Conservation (phyloP, 768 basidiomycete species). For the Tulasnella calospora region DNA sequence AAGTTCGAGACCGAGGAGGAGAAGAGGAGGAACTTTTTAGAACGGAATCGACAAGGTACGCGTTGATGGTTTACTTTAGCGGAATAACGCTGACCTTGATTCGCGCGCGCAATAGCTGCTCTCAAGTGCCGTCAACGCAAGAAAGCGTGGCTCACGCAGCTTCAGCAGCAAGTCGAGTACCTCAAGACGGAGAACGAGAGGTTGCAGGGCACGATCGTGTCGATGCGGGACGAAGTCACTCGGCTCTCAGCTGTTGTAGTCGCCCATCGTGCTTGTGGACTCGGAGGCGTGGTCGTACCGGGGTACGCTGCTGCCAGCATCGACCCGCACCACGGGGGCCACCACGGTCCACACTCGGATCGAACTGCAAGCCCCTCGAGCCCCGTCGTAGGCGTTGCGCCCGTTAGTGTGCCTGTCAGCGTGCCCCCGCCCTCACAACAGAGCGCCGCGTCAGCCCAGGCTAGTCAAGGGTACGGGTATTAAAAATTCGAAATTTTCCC, state of each 20-base stretch:
- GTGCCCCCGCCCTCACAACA: not conserved
- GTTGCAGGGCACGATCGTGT: slow-evolving; percentile 76
- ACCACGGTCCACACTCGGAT: not conserved
- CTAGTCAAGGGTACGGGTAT: not conserved
- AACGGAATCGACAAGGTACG: slow-evolving; percentile 93
- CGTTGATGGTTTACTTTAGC: not conserved
- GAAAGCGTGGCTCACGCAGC: slow-evolving; percentile 90
- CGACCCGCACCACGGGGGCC: not conserved
- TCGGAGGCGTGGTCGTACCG: slow-evolving; percentile 29
- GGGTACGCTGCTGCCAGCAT: slow-evolving; percentile 7
- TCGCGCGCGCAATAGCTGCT: slow-evolving; percentile 57
- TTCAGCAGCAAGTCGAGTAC: slow-evolving; percentile 91
- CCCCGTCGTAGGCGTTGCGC: slow-evolving; percentile 18
- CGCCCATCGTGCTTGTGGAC: slow-evolving; percentile 41
- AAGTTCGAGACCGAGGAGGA: slow-evolving; percentile 97
- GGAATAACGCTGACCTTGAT: not conserved
- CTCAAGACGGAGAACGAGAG: slow-evolving; percentile 93
- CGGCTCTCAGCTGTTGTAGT: slow-evolving; percentile 50
- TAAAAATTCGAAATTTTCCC: not conserved
- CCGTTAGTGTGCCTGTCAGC: slow-evolving; percentile 21
- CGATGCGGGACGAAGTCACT: slow-evolving; percentile 87
- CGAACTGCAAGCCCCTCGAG: not conserved
- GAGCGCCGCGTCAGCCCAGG: not conserved
- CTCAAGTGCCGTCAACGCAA: slow-evolving; percentile 99
- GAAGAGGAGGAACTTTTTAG: slow-evolving; percentile 93